phyloP scores from a whole-genome alignment of 2,329 filamentous ascomycete genomes.

The Pseudogymnoascus sp. region DNA sequence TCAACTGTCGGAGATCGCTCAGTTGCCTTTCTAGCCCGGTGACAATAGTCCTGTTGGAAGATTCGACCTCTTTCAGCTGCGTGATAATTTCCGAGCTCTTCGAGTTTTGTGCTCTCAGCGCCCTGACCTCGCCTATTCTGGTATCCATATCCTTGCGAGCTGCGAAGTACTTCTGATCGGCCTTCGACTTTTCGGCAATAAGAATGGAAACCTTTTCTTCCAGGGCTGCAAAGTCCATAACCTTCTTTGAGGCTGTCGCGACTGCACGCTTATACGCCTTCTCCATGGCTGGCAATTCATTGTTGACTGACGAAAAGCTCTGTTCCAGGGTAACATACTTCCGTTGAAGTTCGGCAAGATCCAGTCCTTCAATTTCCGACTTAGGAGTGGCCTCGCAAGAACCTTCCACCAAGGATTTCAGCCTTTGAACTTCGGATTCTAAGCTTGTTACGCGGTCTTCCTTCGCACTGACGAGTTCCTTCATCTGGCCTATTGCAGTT shows the following conservation, averaged over 20 bases:
- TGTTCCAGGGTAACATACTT: conserved; percentile 69
- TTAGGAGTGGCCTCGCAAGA: conserved; percentile 31
- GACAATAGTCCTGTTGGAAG: conserved; percentile 65
- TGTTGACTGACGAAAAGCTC: conserved; percentile 76
- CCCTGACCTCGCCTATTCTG: conserved; percentile 69
- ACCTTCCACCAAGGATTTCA: conserved; percentile 50
- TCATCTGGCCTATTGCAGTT: conserved; percentile 62
- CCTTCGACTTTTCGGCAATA: conserved; percentile 85
- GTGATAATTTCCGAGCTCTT: conserved; percentile 92
- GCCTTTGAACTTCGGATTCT: conserved; percentile 72
- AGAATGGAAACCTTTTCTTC: conserved; percentile 72
- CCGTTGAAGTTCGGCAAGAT: conserved; percentile 62
- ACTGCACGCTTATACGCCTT: conserved; percentile 86
- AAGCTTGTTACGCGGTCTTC: conserved; percentile 73
- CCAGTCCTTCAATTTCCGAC: conserved; percentile 49
- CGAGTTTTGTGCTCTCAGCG: conserved; percentile 71
- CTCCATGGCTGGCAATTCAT: conserved; percentile 83
- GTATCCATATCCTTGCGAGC: conserved; percentile 91
- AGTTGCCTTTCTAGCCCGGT: conserved; percentile 88
- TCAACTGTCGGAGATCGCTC: conserved; percentile 70
- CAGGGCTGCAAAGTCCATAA: conserved; percentile 64
- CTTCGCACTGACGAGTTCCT: conserved; percentile 70
- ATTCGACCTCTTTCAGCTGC: conserved; percentile 84
- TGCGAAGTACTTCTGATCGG: conserved; percentile 95
- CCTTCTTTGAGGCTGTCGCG: conserved; percentile 75